These are phyloP conservation scores for Boletus rubroflammeus DNA, from an alignment of 768 basidiomycete species.

Conservation along the genomic window DNA sequence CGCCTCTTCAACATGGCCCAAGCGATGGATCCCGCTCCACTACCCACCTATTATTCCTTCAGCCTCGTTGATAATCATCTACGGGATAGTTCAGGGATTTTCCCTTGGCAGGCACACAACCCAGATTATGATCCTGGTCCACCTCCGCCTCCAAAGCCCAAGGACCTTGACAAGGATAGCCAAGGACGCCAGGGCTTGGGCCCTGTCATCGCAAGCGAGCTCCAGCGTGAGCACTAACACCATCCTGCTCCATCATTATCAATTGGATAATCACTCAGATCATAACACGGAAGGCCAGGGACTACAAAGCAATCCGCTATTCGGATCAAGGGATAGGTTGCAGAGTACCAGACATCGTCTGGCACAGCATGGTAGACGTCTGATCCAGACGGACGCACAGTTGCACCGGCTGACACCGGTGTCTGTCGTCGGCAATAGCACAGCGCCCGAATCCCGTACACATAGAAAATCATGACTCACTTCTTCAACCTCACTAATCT, in stretches of 20 bases:
- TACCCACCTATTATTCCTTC: slow-evolving; percentile 52
- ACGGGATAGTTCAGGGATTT: slow-evolving; percentile 34
- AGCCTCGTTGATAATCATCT: slow-evolving; percentile 46
- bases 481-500: not conserved
- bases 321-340: not conserved
- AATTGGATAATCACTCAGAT: not conserved
- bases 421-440: not conserved
- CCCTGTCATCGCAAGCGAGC: not conserved
- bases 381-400: not conserved
- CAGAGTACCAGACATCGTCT: not conserved
- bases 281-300: not conserved
- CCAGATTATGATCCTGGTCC: slow-evolving; percentile 73
- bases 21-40: slow-evolving; percentile 32
- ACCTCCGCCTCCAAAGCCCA: slow-evolving; percentile 47
- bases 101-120: slow-evolving; percentile 54
- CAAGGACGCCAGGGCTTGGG: not conserved
- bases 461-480: not conserved
- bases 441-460: not conserved
- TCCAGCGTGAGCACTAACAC: not conserved
- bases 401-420: not conserved
- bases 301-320: not conserved
- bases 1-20: slow-evolving; percentile 43
- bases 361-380: not conserved
- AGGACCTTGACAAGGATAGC: slow-evolving; percentile 12
- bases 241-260: not conserved